Evolutionary conservation across 2,329 filamentous ascomycete species (phyloP), one percentile per base, ranked within the genome.

Genomic region (Curvularia lunata): DNA sequence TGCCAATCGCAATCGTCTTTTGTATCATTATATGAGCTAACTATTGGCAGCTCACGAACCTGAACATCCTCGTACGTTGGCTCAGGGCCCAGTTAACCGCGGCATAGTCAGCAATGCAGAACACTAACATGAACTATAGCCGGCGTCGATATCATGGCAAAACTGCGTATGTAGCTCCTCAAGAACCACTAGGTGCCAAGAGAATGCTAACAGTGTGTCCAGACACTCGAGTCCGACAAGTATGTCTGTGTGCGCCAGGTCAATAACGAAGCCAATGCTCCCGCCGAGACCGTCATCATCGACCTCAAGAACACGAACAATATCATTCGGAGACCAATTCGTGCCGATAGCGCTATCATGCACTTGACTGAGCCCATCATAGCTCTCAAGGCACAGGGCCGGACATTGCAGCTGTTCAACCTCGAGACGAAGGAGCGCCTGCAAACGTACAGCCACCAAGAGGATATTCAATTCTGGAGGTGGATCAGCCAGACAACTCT

Each of bases 311-410:
- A 97, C 81, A 88, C 88, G 82, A 97, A 97, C 86, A 94, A 95
- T 83, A 88, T 97, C 78, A 95, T 92, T 70, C 90, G 91, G 73
- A 88, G 94, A 76, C 92, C 94, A 48, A 99, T 99, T 84, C 98
- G 97, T 84, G 95, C 95, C 74, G 95, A 99, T 82, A 98, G 93
- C 86, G 95, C 96, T 72, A 97, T 99, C 77, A 98, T 99, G 95
- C 95, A 99, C 86, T 97, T 92, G 91, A 89, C 86, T 70, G 91
- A 90, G 77, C 92, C 97, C 79, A 91, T 99, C 77, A 98, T 99
- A 74, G 95, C 96, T 63, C 86, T 99, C 68, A 97, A 96, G 82
- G 94, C 95, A 48, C 92, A 97, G 78, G 90, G 90, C 64, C 87
- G 92, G 76, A 99, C 95, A 67, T 86, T 99, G 61, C 96, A 99